These are phyloP conservation scores for Casuarina glauca DNA, from an alignment of 306 rosid genomes.

Conservation along the genomic window DNA sequence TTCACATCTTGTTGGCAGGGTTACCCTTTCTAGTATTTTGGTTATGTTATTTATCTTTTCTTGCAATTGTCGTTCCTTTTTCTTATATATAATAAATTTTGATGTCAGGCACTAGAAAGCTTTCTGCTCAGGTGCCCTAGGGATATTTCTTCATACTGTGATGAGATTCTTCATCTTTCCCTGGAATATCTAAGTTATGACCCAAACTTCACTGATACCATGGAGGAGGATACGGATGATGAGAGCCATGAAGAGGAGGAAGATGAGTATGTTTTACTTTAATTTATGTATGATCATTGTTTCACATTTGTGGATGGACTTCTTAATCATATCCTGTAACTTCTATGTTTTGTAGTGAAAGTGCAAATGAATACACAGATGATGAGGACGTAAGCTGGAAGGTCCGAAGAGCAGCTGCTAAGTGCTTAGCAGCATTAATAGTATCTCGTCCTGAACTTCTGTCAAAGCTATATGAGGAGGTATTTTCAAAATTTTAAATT, in stretches of 20 bases:
- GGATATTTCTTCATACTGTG: conserved; percentile 84
- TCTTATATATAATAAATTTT: conserved; percentile 28
- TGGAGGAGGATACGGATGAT: conserved; percentile 98
- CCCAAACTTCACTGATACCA: conserved; percentile 96
- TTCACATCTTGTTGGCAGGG: background rate
- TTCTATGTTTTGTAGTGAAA: conserved; percentile 64
- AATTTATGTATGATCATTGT: conserved; percentile 24
- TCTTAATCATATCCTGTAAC: conserved; percentile 24
- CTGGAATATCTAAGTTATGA: conserved; percentile 90
- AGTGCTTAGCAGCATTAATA: conserved; percentile 94
- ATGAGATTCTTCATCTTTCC: conserved; percentile 83
- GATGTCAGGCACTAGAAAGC: conserved; percentile 81
- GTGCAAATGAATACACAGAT: conserved; percentile 97
- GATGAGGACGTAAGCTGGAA: conserved; percentile 99
- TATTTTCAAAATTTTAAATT: conserved; percentile 30
- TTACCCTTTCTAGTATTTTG: background rate
- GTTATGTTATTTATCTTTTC: background rate
- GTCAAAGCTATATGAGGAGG: conserved; percentile 90
- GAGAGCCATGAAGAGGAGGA: conserved; percentile 93
- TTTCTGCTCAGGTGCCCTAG: conserved; percentile 96
- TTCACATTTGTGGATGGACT: conserved; percentile 10
- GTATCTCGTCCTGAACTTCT: conserved; percentile 98
- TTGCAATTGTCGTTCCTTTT: background rate
- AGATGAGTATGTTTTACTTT: conserved; percentile 71
- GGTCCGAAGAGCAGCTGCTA: conserved; percentile 97